phyloP scores from a whole-genome alignment of 768 basidiomycete species.

The Clitopilus passeckerianus region DNA sequence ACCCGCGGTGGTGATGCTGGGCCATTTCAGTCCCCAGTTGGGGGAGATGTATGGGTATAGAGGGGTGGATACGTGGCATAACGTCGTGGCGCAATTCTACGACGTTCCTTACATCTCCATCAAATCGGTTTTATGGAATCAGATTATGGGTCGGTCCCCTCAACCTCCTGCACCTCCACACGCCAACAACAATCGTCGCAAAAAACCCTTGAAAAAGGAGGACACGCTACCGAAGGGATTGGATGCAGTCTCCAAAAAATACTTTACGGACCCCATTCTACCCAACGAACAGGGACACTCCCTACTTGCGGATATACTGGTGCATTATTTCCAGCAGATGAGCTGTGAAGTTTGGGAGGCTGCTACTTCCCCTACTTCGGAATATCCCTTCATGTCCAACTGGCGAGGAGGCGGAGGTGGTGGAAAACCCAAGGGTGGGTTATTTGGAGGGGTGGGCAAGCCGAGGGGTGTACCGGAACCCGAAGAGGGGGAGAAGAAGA shows the following conservation, averaged over 20 bases:
- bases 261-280: slow-evolving; percentile 81
- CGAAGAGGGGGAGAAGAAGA: neutral
- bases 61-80: slow-evolving; percentile 89
- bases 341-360: slow-evolving; percentile 84
- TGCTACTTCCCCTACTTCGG: slow-evolving; percentile 60
- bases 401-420: no score
- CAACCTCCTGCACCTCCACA: neutral
- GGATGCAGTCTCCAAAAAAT: slow-evolving; percentile 27
- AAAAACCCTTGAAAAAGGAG: neutral
- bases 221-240: neutral
- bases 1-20: slow-evolving; percentile 91
- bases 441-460: slow-evolving; percentile 84
- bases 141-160: slow-evolving; percentile 57
- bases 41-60: slow-evolving; percentile 77
- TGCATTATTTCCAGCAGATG: slow-evolving; percentile 87
- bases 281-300: slow-evolving; percentile 80
- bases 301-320: slow-evolving; percentile 85
- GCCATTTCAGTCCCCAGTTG: slow-evolving; percentile 88
- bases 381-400: slow-evolving; percentile 28
- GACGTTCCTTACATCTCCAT: slow-evolving; percentile 91
- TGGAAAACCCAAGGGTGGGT: slow-evolving; percentile 35
- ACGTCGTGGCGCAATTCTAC: slow-evolving; percentile 91
- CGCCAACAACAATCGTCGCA: neutral
- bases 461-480: slow-evolving; percentile 71
- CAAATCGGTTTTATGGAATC: slow-evolving; percentile 77